phyloP scores from a whole-genome alignment of 805 yeast genomes.

The Cyberlindnera galapagoensis region DNA sequence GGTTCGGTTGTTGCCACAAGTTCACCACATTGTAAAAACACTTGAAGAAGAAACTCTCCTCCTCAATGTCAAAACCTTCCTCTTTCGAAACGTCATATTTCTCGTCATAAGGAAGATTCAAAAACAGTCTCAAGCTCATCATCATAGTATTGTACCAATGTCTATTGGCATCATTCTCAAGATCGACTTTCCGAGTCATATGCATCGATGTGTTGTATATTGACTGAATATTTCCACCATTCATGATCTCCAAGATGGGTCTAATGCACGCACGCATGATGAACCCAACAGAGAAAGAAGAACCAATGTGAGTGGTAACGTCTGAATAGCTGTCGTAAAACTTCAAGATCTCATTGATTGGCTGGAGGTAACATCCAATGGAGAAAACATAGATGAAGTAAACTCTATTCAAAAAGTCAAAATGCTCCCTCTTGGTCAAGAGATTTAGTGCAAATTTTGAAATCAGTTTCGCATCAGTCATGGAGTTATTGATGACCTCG shows the following conservation, averaged over 20 bases:
- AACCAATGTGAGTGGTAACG: constrained; percentile 14
- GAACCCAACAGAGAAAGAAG: constrained; percentile 10
- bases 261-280: constrained; percentile 12
- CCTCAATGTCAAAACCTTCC: not conserved
- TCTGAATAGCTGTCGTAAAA: constrained; percentile 19
- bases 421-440: constrained; percentile 27
- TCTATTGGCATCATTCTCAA: constrained; percentile 8
- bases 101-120: constrained; percentile 17
- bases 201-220: constrained; percentile 11
- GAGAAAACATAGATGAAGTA: constrained; percentile 37
- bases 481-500: constrained; percentile 25
- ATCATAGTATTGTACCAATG: constrained; percentile 13
- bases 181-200: constrained; percentile 9
- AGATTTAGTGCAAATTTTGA: constrained; percentile 33
- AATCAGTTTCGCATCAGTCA: constrained; percentile 35
- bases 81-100: constrained; percentile 10
- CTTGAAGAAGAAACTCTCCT: constrained; percentile 9
- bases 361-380: constrained; percentile 37
- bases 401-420: constrained; percentile 31
- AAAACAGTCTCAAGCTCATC: constrained; percentile 5
- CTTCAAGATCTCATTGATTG: constrained; percentile 30
- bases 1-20: not conserved
- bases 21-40: constrained; percentile 6
- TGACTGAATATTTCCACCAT: constrained; percentile 11
- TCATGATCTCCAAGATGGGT: constrained; percentile 9